Percentiles rank a stretch among this genome's conserved stretches.
Evolutionary conservation across 139 green algal species (phyloP).

Genomic region (Picochlorum sp.): DNA sequence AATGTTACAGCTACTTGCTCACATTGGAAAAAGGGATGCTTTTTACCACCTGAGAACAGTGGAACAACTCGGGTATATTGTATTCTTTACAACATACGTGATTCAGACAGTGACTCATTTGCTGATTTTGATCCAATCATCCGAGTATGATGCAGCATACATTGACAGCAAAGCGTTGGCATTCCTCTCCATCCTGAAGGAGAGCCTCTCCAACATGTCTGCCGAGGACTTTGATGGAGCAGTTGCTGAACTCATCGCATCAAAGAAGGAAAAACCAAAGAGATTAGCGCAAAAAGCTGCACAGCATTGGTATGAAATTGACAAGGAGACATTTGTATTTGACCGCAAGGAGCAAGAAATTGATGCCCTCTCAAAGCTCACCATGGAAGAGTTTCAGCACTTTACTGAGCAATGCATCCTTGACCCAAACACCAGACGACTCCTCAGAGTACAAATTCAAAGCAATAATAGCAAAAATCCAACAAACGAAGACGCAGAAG

Average conservation of each 20-base stretch:
- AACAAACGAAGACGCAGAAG: not conserved
- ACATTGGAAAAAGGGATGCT: constrained; percentile 64
- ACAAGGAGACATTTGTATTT: constrained; percentile 36
- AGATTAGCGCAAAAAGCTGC: constrained; percentile 36
- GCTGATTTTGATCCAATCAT: constrained; percentile 59
- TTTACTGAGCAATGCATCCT: constrained; percentile 44
- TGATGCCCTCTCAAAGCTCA: constrained; percentile 41
- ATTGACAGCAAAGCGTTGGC: constrained; percentile 49
- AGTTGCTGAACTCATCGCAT: constrained; percentile 64
- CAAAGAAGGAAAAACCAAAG: constrained; percentile 77
- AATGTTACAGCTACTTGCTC: constrained; percentile 72
- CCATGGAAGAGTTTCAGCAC: constrained; percentile 36
- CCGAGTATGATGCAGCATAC: constrained; percentile 37
- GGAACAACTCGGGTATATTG: constrained; percentile 46
- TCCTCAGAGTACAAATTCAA: constrained; percentile 35
- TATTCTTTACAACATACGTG: constrained; percentile 17
- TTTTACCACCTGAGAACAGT: constrained; percentile 80
- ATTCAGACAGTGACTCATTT: constrained; percentile 22
- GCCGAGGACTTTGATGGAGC: constrained; percentile 24
- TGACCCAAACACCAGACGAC: constrained; percentile 13
- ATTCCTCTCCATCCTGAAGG: constrained; percentile 49
- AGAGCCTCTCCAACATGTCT: constrained; percentile 17
- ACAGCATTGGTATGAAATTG: constrained; percentile 48
- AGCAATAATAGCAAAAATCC: not conserved
- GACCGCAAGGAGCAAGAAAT: constrained; percentile 48